Conservation (phyloP, 805 yeast species). For the Candida tibetensis region DNA sequence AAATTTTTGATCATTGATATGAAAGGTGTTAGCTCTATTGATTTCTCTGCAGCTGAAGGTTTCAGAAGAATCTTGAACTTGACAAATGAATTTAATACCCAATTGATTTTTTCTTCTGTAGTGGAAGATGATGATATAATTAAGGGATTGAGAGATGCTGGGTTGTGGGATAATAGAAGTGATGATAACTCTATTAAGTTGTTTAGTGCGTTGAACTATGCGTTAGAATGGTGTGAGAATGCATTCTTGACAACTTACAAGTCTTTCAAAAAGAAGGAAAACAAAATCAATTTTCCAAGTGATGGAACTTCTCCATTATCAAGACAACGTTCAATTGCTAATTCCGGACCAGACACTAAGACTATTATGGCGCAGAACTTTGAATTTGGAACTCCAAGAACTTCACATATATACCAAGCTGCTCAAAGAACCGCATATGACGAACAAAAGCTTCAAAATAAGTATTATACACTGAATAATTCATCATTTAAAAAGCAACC, state of each 20-base stretch:
- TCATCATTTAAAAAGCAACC: slow-evolving; percentile 49
- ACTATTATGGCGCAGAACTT: slow-evolving; percentile 16
- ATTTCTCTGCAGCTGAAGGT: slow-evolving; percentile 95
- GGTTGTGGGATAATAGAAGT: slow-evolving; percentile 54
- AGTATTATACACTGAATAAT: slow-evolving; percentile 46
- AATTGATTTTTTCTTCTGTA: slow-evolving; percentile 76
- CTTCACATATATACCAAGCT: slow-evolving; percentile 50
- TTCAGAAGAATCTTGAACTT: slow-evolving; percentile 82
- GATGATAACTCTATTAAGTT: slow-evolving; percentile 49
- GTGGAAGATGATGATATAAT: slow-evolving; percentile 62
- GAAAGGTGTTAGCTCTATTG: slow-evolving; percentile 76
- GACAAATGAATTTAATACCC: slow-evolving; percentile 64
- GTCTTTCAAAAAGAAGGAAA: slow-evolving; percentile 21
- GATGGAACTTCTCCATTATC: slow-evolving; percentile 3
- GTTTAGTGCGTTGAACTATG: slow-evolving; percentile 77
- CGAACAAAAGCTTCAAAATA: slow-evolving; percentile 41
- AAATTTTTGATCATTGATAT: slow-evolving; percentile 82
- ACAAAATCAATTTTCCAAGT: slow-evolving; percentile 12
- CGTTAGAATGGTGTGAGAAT: slow-evolving; percentile 96
- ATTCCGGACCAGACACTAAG: slow-evolving; percentile 8
- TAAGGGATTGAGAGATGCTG: slow-evolving; percentile 76
- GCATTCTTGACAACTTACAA: slow-evolving; percentile 69
- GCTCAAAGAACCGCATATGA: slow-evolving; percentile 46
- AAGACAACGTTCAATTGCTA: slow-evolving; percentile 8
- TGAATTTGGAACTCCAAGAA: slow-evolving; percentile 50